phyloP scores from a whole-genome alignment of 164 flowering plant species.

The Stephania cephalantha region DNA sequence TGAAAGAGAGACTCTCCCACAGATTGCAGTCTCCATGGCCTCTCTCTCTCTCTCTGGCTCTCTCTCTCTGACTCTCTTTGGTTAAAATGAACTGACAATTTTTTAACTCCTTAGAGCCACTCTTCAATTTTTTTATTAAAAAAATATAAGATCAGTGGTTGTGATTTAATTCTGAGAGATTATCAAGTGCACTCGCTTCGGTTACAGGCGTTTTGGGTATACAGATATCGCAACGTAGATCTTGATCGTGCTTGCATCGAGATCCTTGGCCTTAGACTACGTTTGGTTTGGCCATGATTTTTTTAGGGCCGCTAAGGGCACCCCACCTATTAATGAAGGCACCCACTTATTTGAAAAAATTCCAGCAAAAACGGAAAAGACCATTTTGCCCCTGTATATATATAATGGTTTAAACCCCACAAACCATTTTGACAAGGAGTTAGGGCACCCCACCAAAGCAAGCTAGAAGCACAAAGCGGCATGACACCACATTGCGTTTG shows the following conservation, averaged over 20 bases:
- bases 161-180: background rate
- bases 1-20: constrained; percentile 53
- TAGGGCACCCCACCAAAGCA: too few species aligned
- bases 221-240: background rate
- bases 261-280: background rate
- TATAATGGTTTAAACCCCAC: too few species aligned
- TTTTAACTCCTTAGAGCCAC: background rate
- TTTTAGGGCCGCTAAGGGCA: too few species aligned
- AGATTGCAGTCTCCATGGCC: constrained; percentile 54
- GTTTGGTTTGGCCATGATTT: background rate
- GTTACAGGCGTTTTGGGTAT: too few species aligned
- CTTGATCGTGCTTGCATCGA: background rate
- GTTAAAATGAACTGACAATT: too few species aligned
- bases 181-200: background rate
- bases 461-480: too few species aligned
- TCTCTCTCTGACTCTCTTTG: background rate
- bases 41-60: background rate
- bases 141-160: background rate
- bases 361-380: too few species aligned
- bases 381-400: too few species aligned
- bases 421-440: too few species aligned
- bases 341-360: too few species aligned
- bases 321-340: too few species aligned
- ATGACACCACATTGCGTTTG: too few species aligned
- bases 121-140: background rate